Evolutionary conservation across 768 basidiomycete species (phyloP).

Genomic region (Pisolithus tinctorius): DNA sequence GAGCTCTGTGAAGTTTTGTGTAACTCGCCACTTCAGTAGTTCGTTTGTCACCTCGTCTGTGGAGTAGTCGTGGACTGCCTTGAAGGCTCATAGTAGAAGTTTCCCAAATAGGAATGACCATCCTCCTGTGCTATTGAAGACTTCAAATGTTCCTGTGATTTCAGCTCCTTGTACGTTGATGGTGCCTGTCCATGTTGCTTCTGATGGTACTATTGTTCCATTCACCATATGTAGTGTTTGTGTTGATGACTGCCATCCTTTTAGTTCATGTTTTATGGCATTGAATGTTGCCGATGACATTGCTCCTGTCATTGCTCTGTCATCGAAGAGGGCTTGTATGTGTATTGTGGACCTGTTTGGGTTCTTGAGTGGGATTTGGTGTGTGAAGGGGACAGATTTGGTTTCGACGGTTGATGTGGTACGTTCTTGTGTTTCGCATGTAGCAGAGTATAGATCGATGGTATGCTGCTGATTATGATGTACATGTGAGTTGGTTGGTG

Average conservation of each 20-base stretch:
- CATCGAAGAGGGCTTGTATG: too few relatives aligned
- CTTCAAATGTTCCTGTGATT: not conserved
- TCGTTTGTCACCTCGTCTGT: conserved; percentile 1
- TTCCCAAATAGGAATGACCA: conserved; percentile 27
- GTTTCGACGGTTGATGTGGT: too few relatives aligned
- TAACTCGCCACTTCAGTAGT: not conserved
- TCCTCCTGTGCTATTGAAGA: conserved; percentile 16
- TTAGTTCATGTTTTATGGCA: too few relatives aligned
- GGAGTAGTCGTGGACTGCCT: conserved; percentile 20
- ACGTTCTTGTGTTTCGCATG: too few relatives aligned
- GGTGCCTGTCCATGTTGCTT: conserved; percentile 6
- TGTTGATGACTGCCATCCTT: not conserved
- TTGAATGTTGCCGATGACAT: too few relatives aligned
- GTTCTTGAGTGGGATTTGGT: too few relatives aligned
- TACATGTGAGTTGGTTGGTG: too few relatives aligned
- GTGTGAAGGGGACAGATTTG: too few relatives aligned
- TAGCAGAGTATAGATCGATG: too few relatives aligned
- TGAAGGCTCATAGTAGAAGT: conserved; percentile 14
- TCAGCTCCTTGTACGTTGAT: not conserved
- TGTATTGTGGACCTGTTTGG: too few relatives aligned
- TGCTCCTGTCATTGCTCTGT: too few relatives aligned
- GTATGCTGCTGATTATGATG: too few relatives aligned
- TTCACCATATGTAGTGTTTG: conserved; percentile 27
- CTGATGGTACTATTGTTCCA: conserved; percentile 6
- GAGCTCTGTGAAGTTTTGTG: not conserved